phyloP scores from a whole-genome alignment of 306 rosid genomes.

The Cucumis hystrix region DNA sequence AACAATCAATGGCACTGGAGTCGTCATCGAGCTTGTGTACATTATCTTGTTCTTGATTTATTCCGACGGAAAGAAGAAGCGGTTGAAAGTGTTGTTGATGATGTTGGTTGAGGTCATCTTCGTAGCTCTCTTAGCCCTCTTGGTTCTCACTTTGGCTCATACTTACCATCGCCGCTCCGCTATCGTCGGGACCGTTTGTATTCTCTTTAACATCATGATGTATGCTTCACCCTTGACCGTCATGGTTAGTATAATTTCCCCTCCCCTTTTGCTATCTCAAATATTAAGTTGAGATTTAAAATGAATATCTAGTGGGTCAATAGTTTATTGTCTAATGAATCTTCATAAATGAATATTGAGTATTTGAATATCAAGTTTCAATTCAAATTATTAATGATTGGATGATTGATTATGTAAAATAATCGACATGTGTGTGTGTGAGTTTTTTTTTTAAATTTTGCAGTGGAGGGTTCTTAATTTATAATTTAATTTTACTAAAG shows the following conservation, averaged over 20 bases:
- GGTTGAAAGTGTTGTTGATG: constrained; percentile 33
- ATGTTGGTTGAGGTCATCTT: constrained; percentile 34
- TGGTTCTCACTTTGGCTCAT: constrained; percentile 28
- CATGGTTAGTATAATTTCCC: constrained; percentile 30
- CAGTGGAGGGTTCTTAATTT: too few species aligned
- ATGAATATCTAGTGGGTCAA: too few species aligned
- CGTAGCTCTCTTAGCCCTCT: constrained; percentile 18
- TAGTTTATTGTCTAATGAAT: too few species aligned
- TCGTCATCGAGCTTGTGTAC: constrained; percentile 37
- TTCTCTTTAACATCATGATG: constrained; percentile 73
- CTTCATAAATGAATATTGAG: too few species aligned
- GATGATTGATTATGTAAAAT: too few species aligned
- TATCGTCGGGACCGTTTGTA: constrained; percentile 50
- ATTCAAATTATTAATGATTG: too few species aligned
- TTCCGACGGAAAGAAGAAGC: constrained; percentile 35
- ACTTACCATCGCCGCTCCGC: constrained; percentile 25
- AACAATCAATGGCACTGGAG: constrained; percentile 64
- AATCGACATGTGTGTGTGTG: too few species aligned
- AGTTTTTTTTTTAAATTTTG: too few species aligned
- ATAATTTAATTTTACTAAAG: too few species aligned
- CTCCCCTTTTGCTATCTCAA: too few species aligned
- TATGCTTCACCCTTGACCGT: constrained; percentile 69
- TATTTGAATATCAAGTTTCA: too few species aligned
- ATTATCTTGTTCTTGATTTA: constrained; percentile 49
- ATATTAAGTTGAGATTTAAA: too few species aligned